These are phyloP conservation scores for Cucurbita ficifolia DNA, from an alignment of 306 rosid genomes.

Conservation along the genomic window DNA sequence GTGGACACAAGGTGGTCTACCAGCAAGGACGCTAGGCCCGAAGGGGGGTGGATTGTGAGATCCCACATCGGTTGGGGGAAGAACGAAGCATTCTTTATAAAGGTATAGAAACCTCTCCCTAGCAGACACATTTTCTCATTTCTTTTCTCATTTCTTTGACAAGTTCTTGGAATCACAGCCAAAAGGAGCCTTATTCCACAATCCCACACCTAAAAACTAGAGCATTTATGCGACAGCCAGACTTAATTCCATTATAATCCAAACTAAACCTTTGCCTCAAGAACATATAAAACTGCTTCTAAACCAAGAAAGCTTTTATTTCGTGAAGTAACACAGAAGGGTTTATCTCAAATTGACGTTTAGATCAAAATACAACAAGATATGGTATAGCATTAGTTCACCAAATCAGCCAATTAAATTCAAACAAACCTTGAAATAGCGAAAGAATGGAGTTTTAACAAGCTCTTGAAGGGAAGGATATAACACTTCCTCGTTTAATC, in stretches of 20 bases:
- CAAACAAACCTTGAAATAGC: slow-evolving; percentile 33
- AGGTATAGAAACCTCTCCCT: no score
- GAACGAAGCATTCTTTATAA: no score
- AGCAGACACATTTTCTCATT: no score
- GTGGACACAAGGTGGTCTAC: no score
- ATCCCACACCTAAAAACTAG: not conserved
- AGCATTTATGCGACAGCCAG: not conserved
- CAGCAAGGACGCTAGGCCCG: no score
- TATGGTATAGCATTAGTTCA: not conserved
- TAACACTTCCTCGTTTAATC: slow-evolving; percentile 26
- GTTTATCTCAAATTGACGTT: not conserved
- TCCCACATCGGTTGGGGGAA: no score
- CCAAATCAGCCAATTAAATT: not conserved
- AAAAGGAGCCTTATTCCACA: not conserved
- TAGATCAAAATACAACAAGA: not conserved
- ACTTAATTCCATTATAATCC: not conserved
- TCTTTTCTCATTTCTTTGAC: not conserved
- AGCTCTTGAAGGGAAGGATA: slow-evolving; percentile 37
- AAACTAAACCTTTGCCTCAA: not conserved
- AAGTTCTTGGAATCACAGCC: not conserved
- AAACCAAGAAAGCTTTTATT: not conserved
- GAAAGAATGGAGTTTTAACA: slow-evolving; percentile 35
- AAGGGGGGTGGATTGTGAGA: no score
- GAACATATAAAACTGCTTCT: not conserved
- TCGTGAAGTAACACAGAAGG: not conserved